Evolutionary conservation across 352 stramenopile genomes (phyloP), one percentile per base, ranked within the genome.

Genomic region (Phytophthora pseudosyringae): DNA sequence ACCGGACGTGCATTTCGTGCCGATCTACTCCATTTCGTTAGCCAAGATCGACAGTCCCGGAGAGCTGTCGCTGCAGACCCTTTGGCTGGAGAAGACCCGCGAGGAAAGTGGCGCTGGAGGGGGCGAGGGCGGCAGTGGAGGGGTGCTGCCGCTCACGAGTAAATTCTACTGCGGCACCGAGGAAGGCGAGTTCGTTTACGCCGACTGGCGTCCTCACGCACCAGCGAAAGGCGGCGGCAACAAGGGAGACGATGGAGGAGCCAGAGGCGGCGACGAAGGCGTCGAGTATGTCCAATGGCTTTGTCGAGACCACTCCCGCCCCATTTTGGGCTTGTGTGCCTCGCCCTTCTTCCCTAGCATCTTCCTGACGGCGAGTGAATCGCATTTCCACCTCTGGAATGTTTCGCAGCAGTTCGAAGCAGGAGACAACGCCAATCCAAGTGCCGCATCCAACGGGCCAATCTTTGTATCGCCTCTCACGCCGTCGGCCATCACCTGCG

Each of bases 301-400:
- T 28, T 88, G 77, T 36, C 77, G 76, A 59, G 93, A 98, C 75
- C 91, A 98, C 75, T 93, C 90, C 47, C 81, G 91, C 26, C 79
- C 90, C 10, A 88, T 85, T 53, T 65, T 97, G n/a, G 73, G 70
- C 0, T 53, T 98, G 7, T 80, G 89, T 31, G 73, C 88, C 46
- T 98, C 91, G 41, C 92, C 92, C 0, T 98, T 98, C 75, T 98
- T 98, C 71, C 71, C 86, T 11, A 88, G 82, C 29, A 93, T 98
- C 48, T 67, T 97, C 12, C 69, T 98, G 18, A 95, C 83, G 0
- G 88, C 95, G 38, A 93, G 84, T 44, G 90, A 98, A 59, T 90
- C 88, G 18, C 89, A 89, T 49, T 98, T 98, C 50, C 90, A 98
- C 60, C 77, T 98, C 35, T 98, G 93, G 92, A 97, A 95, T 58